Base-by-base conservation (phyloP, 163 green algal genomes). In the Picocystis sp. region DNA sequence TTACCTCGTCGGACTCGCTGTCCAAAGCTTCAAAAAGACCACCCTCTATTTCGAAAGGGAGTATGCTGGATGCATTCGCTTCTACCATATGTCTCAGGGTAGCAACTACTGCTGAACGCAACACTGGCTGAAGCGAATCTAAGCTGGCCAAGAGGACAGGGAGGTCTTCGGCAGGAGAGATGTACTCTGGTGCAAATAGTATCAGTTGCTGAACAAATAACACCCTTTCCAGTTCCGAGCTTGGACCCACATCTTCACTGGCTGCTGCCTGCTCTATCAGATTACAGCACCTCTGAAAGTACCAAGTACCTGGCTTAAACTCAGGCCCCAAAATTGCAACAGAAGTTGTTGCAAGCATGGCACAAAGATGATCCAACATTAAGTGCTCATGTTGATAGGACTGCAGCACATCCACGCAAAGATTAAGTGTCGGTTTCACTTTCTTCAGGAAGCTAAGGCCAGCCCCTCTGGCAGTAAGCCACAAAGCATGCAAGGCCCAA, bases 121-220 rank as follows among this genome's bases (percentile, higher is more conserved):
- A 61, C 8, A 67, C 67, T 8, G 79, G 76, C 54, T 82, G 67
- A 22, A 68, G 73, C 2, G 81, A 84, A 29, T 61, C 54, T 22
- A 95, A 63, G 25, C 76, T 81, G 35, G 65, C 59, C 42, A 77
- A 67, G 22, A 81, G 60, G 47, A 78, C 60, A 2, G 62, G 60
- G 22, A 90, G 53, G 56, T 88, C 72, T 50, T 73, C 73, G 22
- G 53, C 45, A 3, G 77, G 58, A 6, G 75, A 75, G 29, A 89
- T 70, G 6, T 82, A 82, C 15, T 83, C 63, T 0, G 86, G 84
- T 3, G 83, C 82, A 63, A 94, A 95, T 29, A 95, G 72, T 14
- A 89, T 71, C 23, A 95, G 71, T 73, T 92, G 84, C 72, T 94
- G 86, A 5, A 78, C 77, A 65, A 92, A 95, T 53, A 89, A 69